These are phyloP conservation scores for Leccinum broughii DNA, from an alignment of 768 basidiomycete species.

Conservation along the genomic window DNA sequence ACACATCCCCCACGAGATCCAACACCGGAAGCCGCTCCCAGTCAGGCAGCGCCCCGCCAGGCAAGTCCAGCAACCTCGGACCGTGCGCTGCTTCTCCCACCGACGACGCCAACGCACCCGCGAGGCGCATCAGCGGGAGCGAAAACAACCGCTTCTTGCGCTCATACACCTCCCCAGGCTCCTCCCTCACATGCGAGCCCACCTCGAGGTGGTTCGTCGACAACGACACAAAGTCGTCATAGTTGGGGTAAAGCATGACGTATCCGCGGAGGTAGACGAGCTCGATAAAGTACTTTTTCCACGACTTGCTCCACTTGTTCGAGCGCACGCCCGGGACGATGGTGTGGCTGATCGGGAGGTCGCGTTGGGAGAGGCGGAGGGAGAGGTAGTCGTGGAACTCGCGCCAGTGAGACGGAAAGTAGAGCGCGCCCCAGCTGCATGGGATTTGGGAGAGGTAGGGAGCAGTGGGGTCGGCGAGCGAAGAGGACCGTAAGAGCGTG, in stretches of 20 bases:
- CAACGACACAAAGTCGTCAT: constrained; percentile 63
- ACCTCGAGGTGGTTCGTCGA: constrained; percentile 92
- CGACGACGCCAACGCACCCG: constrained; percentile 13
- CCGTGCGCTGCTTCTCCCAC: constrained; percentile 14
- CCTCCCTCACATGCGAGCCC: constrained; percentile 73
- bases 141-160: constrained; percentile 65
- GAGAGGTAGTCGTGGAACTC: constrained; percentile 81
- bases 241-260: constrained; percentile 90
- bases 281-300: constrained; percentile 92
- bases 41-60: constrained; percentile 49
- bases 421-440: constrained; percentile 90
- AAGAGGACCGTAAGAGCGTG: constrained; percentile 47
- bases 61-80: constrained; percentile 56
- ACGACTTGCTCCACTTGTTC: constrained; percentile 77
- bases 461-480: constrained; percentile 45
- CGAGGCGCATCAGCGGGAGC: constrained; percentile 64
- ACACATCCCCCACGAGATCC: constrained; percentile 60
- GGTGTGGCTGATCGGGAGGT: constrained; percentile 33
- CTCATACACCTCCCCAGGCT: constrained; percentile 43
- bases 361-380: constrained; percentile 59
- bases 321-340: constrained; percentile 79
- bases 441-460: constrained; percentile 88
- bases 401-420: constrained; percentile 87
- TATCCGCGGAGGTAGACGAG: constrained; percentile 79
- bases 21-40: constrained; percentile 63